Evolutionary conservation across 805 yeast genomes (phyloP), one percentile per base, ranked within the genome.

Genomic region (Limtongia smithiae): DNA sequence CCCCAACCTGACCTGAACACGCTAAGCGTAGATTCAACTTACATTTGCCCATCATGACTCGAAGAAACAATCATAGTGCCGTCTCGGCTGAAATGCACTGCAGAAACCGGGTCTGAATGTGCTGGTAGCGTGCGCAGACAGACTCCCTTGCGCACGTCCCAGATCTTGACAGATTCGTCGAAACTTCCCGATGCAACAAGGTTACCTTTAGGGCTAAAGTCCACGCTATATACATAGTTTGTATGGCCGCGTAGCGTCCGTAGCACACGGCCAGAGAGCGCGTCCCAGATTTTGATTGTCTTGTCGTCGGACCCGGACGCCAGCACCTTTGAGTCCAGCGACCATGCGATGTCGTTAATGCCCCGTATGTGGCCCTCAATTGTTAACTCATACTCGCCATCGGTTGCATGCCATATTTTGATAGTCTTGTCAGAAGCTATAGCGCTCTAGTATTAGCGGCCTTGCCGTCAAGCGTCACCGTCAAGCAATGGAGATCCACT

Each of bases 291-390:
- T 34, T 89, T 73, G 6, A 89, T 74, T 0, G 94, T 81, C 53
- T 80, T 72, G 65, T 91, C 98, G 64, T 91, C 96, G 0, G 95
- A 83, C 1, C 84, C 93, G 0, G 95, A 79, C 1, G 95, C 96
- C 5, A 91, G 52, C 42, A 83, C 78, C 44, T 73, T 70, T 11
- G 84, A 75, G 63, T 85, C 82, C 1, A 91, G 90, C 1, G 90
- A 79, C 80, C 89, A 91, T 32, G 79, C 76, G 0, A 93, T 59
- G 52, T 83, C 89, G 12, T 90, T 83, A 2, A 91, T 72, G 1
- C 95, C 93, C 24, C 67, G 73, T 1, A 77, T 65, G 63, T 91
- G 95, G 1, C 89, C 90, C 8, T 56, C 51, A 2, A 70, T 54
- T 1, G 60, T 52, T 49, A 34, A 76, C 59, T 70, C 50, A 24